phyloP scores from a whole-genome alignment of 345 rosid genomes.

The Eucalyptus shirleyi region DNA sequence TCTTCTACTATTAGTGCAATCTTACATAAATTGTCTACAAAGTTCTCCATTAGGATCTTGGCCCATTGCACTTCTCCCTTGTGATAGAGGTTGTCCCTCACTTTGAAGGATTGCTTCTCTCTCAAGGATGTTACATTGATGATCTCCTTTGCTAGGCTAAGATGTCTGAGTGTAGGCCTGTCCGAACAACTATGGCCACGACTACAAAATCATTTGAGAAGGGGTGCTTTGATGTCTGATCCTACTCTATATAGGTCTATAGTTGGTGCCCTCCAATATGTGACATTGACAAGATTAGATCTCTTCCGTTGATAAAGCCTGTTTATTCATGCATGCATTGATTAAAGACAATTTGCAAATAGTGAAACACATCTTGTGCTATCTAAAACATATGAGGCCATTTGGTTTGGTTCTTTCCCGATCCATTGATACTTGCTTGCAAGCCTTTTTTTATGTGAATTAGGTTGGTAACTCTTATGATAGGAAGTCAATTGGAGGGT shows the following conservation, averaged over 20 bases:
- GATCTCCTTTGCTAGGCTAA: not conserved
- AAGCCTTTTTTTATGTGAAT: too few relatives aligned
- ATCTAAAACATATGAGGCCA: not conserved
- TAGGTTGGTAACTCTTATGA: too few relatives aligned
- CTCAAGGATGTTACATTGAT: not conserved
- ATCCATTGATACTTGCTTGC: too few relatives aligned
- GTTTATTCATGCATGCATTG: not conserved
- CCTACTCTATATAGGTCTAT: not conserved
- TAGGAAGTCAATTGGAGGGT: too few relatives aligned
- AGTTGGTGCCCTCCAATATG: not conserved
- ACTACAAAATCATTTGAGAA: not conserved
- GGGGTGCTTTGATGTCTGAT: too few relatives aligned
- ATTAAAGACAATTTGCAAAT: not conserved
- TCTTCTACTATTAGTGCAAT: too few relatives aligned
- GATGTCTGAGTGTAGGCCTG: not conserved
- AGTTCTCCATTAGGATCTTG: too few relatives aligned
- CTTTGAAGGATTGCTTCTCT: not conserved
- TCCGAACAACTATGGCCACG: not conserved
- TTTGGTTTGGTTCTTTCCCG: not conserved
- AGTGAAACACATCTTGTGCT: not conserved
- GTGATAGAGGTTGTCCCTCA: not conserved
- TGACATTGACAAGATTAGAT: not conserved
- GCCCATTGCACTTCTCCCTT: not conserved
- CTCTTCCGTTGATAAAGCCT: not conserved
- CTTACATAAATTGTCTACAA: too few relatives aligned